These are phyloP conservation scores for Entonaema liquescens DNA, from an alignment of 495 filamentous ascomycete species.

Conservation along the genomic window DNA sequence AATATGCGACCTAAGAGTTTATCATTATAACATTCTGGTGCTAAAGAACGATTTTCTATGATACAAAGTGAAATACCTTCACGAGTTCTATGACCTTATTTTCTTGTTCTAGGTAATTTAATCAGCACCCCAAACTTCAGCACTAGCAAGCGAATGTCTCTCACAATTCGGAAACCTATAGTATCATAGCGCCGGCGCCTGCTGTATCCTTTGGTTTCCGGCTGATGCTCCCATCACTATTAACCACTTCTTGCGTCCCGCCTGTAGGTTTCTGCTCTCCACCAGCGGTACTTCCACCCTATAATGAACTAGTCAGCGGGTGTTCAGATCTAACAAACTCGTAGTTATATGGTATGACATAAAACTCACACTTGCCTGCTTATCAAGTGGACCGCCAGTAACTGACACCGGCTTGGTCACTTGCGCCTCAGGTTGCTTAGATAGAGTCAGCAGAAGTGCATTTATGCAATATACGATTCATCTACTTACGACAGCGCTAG, in stretches of 20 bases:
- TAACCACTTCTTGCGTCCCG: neutral
- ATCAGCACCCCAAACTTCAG: neutral
- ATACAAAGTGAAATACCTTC: neutral
- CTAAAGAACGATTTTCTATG: neutral
- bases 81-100: neutral
- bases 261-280: neutral
- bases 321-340: neutral
- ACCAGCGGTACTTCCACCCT: neutral
- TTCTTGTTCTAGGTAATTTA: too few relatives aligned
- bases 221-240: neutral
- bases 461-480: neutral
- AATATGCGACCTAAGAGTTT: neutral
- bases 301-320: neutral
- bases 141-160: neutral
- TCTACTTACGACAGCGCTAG: constrained; percentile 17
- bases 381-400: constrained; percentile 13
- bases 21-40: neutral
- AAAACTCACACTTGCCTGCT: constrained; percentile 7
- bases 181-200: constrained; percentile 22
- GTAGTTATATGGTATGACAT: neutral
- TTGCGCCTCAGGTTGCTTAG: constrained; percentile 18
- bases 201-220: constrained; percentile 24
- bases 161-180: neutral
- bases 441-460: neutral
- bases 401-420: neutral